A percentile compares a stretch with the other conserved stretches of the same genome.
phyloP scores from a whole-genome alignment of 2,329 filamentous ascomycete genomes.

The Metarhizium sp. region DNA sequence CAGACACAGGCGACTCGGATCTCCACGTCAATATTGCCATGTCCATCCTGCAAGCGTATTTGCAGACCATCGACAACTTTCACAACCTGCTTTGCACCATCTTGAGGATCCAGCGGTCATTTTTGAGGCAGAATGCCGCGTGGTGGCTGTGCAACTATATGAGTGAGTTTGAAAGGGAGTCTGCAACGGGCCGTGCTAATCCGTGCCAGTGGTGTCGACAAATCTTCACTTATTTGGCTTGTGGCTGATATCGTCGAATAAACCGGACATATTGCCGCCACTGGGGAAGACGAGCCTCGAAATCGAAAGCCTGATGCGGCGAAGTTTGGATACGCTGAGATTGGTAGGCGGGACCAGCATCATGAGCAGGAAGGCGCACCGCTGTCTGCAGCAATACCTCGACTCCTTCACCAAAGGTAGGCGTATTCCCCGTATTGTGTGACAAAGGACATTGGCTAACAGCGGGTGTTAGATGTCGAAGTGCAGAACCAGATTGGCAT shows the following conservation, averaged over 20 bases:
- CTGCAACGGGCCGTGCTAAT: neutral
- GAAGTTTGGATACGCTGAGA: slow-evolving; percentile 9
- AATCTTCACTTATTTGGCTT: slow-evolving; percentile 18
- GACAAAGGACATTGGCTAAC: neutral
- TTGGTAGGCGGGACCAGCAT: slow-evolving; percentile 12
- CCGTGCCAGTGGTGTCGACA: slow-evolving; percentile 14
- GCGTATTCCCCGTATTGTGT: neutral
- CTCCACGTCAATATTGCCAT: slow-evolving; percentile 10
- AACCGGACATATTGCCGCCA: slow-evolving; percentile 1
- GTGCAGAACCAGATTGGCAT: neutral
- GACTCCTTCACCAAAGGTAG: slow-evolving; percentile 6
- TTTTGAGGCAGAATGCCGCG: slow-evolving; percentile 16
- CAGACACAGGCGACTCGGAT: slow-evolving; percentile 1
- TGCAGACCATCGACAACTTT: slow-evolving; percentile 11
- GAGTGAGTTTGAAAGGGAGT: slow-evolving; percentile 11
- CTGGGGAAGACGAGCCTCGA: slow-evolving; percentile 7
- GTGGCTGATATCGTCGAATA: slow-evolving; percentile 13
- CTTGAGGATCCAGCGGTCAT: slow-evolving; percentile 9
- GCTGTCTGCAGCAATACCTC: slow-evolving; percentile 12
- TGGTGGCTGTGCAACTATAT: slow-evolving; percentile 24
- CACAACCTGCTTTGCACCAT: slow-evolving; percentile 11
- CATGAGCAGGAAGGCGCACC: slow-evolving; percentile 14
- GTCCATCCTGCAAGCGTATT: slow-evolving; percentile 14
- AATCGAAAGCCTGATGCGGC: slow-evolving; percentile 8
- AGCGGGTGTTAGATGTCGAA: neutral